Percentiles rank a stretch among this genome's conserved stretches.
phyloP scores from a whole-genome alignment of 768 basidiomycete genomes.

The Mycena galopus region DNA sequence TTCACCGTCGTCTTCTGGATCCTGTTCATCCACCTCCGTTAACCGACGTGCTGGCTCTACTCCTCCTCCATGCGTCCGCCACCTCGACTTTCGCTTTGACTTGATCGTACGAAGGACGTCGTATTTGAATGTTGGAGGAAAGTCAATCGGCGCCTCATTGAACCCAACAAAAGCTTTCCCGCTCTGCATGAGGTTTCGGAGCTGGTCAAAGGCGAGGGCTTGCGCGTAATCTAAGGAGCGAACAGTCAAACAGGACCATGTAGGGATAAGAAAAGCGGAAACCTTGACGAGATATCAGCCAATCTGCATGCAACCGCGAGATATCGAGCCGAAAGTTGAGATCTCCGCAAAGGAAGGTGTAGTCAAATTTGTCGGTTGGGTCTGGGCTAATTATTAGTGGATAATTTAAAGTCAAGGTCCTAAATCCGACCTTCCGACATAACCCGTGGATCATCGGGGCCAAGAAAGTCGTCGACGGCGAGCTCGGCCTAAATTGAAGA shows the following conservation, averaged over 20 bases:
- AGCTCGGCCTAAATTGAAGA: slow-evolving; percentile 70
- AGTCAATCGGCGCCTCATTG: slow-evolving; percentile 82
- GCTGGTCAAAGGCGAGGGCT: slow-evolving; percentile 92
- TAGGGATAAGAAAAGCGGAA: slow-evolving; percentile 10
- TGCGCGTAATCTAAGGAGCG: slow-evolving; percentile 76
- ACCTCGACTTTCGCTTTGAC: slow-evolving; percentile 58
- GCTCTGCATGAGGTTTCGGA: slow-evolving; percentile 81
- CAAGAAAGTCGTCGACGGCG: slow-evolving; percentile 82
- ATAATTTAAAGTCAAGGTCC: slow-evolving; percentile 24
- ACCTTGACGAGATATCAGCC: slow-evolving; percentile 90
- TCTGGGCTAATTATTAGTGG: slow-evolving; percentile 56
- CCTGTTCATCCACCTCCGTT: slow-evolving; percentile 53
- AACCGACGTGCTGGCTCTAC: slow-evolving; percentile 50
- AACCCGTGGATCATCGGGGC: slow-evolving; percentile 70
- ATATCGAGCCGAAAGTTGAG: slow-evolving; percentile 93
- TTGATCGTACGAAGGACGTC: slow-evolving; percentile 77
- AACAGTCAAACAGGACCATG: slow-evolving; percentile 5
- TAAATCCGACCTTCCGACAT: slow-evolving; percentile 73
- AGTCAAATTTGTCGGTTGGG: slow-evolving; percentile 90
- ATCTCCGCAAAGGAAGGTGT: slow-evolving; percentile 90
- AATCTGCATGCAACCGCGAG: slow-evolving; percentile 93
- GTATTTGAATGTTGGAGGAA: slow-evolving; percentile 96
- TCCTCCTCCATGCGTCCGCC: slow-evolving; percentile 49
- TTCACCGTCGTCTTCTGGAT: slow-evolving; percentile 53
- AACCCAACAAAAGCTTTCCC: slow-evolving; percentile 83